Percentiles rank a stretch among this genome's conserved stretches.
Evolutionary conservation across 2,329 filamentous ascomycete genomes (phyloP).

Genomic region (Diaporthe batatas): DNA sequence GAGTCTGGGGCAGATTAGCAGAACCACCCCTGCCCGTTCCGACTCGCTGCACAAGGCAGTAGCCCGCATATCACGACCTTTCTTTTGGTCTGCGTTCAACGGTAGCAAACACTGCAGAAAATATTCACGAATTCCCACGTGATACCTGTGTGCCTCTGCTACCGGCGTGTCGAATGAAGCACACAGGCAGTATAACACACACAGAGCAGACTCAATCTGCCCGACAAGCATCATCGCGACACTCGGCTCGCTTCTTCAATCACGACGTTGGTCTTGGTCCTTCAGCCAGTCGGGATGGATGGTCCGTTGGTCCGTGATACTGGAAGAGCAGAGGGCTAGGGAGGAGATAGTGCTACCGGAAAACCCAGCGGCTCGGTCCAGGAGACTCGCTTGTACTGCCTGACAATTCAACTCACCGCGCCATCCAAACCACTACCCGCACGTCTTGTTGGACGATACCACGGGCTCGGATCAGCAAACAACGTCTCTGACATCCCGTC

Average conservation of each 20-base stretch:
- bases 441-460: neutral
- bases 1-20: constrained; percentile 10
- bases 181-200: no score
- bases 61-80: neutral
- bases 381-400: neutral
- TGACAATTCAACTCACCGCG: neutral
- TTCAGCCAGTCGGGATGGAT: fast-evolving
- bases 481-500: neutral
- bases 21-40: neutral
- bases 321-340: neutral
- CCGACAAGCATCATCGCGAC: neutral
- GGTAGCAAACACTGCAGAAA: neutral
- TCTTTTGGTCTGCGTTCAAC: neutral
- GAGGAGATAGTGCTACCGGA: neutral
- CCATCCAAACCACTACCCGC: no score
- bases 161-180: neutral
- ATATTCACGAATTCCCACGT: neutral
- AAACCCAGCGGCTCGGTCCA: neutral
- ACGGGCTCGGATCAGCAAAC: constrained; percentile 6
- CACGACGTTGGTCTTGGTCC: neutral
- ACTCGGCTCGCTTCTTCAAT: neutral
- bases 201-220: no score
- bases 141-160: neutral
- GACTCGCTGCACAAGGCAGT: neutral
- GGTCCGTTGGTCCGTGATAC: neutral